These are phyloP conservation scores for Suhomyces kilbournensis DNA, from an alignment of 805 yeast genomes.

Conservation along the genomic window DNA sequence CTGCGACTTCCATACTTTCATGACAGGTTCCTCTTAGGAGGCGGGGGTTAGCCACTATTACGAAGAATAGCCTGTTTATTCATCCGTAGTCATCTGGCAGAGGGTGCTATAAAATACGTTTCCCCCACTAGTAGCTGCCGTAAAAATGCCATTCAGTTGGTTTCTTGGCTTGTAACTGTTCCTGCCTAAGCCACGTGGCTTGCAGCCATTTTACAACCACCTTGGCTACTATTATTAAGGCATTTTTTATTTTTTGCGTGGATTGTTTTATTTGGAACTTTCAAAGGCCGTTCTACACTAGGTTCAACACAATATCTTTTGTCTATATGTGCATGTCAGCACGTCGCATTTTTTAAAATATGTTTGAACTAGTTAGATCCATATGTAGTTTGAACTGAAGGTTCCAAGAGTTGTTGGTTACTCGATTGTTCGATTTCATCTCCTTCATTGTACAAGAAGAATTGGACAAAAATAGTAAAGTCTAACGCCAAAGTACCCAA, in stretches of 20 bases:
- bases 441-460: slow-evolving; percentile 65
- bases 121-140: neutral
- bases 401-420: neutral
- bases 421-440: slow-evolving; percentile 4
- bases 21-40: too few relatives aligned
- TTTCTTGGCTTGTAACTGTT: neutral
- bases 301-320: neutral
- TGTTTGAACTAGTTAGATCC: neutral
- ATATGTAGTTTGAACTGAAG: neutral
- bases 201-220: neutral
- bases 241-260: too few relatives aligned
- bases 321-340: too few relatives aligned
- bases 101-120: neutral
- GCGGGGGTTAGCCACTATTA: too few relatives aligned
- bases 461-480: slow-evolving; percentile 79
- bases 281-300: neutral
- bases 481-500: slow-evolving; percentile 84
- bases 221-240: neutral
- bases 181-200: too few relatives aligned
- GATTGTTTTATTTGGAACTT: neutral
- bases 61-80: too few relatives aligned
- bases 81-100: neutral
- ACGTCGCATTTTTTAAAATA: too few relatives aligned
- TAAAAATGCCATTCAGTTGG: too few relatives aligned
- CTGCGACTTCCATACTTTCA: too few relatives aligned